Conservation (phyloP, 1,139 yeast genomes). For the Scheffersomyces lignicola region DNA sequence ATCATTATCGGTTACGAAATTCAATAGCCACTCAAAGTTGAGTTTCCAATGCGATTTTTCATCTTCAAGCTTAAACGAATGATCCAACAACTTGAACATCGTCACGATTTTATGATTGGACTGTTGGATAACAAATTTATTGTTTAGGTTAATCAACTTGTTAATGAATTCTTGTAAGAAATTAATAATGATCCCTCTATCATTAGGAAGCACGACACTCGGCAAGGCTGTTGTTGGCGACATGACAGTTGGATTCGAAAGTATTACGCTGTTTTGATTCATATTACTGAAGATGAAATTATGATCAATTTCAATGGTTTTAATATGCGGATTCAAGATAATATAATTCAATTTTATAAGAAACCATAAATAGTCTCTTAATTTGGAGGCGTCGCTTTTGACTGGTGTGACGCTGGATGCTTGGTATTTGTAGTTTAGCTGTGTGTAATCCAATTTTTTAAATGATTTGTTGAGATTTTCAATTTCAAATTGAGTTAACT, state of each 20-base stretch:
- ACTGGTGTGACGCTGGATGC: slow-evolving; percentile 4
- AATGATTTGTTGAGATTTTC: slow-evolving; percentile 25
- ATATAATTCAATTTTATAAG: slow-evolving; percentile 28
- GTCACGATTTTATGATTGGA: slow-evolving; percentile 18
- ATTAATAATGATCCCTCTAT: slow-evolving; percentile 14
- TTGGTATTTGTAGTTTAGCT: slow-evolving; percentile 12
- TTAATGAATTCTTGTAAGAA: slow-evolving; percentile 21
- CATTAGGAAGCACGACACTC: slow-evolving; percentile 24
- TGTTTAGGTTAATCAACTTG: slow-evolving; percentile 20
- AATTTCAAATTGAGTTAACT: slow-evolving; percentile 27
- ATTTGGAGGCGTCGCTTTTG: slow-evolving; percentile 26
- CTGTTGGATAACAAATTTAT: slow-evolving; percentile 11
- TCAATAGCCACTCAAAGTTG: slow-evolving; percentile 13
- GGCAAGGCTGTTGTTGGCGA: neutral
- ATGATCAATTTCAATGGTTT: slow-evolving; percentile 15
- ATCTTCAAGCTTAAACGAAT: slow-evolving; percentile 22
- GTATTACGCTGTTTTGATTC: slow-evolving; percentile 7
- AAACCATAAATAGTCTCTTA: slow-evolving; percentile 34
- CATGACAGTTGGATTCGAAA: slow-evolving; percentile 2
- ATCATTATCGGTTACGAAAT: slow-evolving; percentile 4
- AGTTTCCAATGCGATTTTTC: slow-evolving; percentile 17
- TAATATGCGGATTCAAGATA: slow-evolving; percentile 18
- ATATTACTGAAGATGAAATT: slow-evolving; percentile 13
- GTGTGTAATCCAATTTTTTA: slow-evolving; percentile 24
- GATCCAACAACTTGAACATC: slow-evolving; percentile 22